A percentile compares a stretch with the other conserved stretches of the same genome.
Evolutionary conservation across 495 filamentous ascomycete species (phyloP).

Genomic region (Podospora australis): DNA sequence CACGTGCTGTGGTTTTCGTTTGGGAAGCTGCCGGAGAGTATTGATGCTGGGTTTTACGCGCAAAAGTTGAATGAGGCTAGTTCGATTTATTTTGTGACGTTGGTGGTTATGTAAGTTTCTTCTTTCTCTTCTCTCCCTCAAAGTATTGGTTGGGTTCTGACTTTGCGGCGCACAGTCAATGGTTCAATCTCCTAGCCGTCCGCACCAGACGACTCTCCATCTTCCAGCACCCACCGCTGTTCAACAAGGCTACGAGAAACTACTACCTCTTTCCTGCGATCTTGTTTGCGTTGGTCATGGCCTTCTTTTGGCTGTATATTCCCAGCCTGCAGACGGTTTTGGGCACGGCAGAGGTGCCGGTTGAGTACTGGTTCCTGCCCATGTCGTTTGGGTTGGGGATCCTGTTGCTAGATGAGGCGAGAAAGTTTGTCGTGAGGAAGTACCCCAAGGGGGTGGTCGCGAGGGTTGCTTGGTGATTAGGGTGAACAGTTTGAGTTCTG

Average conservation of each 20-base stretch:
- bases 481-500: too few species aligned
- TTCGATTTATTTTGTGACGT: conserved; percentile 66
- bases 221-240: conserved; percentile 57
- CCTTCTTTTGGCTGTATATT: conserved; percentile 58
- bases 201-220: conserved; percentile 59
- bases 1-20: conserved; percentile 53
- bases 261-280: conserved; percentile 59
- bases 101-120: conserved; percentile 56
- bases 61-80: conserved; percentile 50
- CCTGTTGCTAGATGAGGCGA: conserved; percentile 50
- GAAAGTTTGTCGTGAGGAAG: conserved; percentile 47
- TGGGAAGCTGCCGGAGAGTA: conserved; percentile 38
- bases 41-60: conserved; percentile 43
- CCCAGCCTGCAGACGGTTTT: conserved; percentile 49
- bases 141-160: neutral
- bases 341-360: conserved; percentile 50
- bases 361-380: conserved; percentile 62
- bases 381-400: conserved; percentile 56
- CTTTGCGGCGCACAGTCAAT: conserved; percentile 43
- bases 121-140: neutral
- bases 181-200: conserved; percentile 60
- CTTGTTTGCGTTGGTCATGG: conserved; percentile 54
- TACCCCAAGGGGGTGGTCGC: conserved; percentile 42
- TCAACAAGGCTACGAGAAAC: conserved; percentile 53
- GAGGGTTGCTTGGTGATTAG: conserved; percentile 49